Conservation (phyloP, 2,329 filamentous ascomycete genomes). For the Phoma sp. region DNA sequence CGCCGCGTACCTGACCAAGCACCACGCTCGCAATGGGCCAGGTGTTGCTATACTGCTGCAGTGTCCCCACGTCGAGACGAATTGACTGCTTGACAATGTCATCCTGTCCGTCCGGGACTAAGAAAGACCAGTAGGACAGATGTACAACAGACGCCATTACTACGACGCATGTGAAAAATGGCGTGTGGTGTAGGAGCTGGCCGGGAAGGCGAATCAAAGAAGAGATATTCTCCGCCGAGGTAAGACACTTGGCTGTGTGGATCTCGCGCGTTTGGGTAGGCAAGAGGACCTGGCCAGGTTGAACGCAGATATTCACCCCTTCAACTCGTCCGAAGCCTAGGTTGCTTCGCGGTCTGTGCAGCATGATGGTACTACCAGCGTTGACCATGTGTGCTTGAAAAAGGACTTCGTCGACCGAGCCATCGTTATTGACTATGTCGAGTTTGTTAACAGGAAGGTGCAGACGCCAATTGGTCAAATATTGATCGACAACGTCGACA, state of each 20-base stretch:
- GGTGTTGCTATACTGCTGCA: slow-evolving; percentile 69
- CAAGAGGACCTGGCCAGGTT: slow-evolving; percentile 59
- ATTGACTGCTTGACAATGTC: slow-evolving; percentile 76
- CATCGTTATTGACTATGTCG: slow-evolving; percentile 71
- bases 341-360: slow-evolving; percentile 53
- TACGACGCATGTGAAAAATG: slow-evolving; percentile 50
- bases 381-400: slow-evolving; percentile 88
- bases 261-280: slow-evolving; percentile 58
- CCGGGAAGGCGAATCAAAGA: slow-evolving; percentile 76
- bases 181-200: slow-evolving; percentile 71
- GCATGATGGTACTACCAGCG: slow-evolving; percentile 47
- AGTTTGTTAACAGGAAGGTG: slow-evolving; percentile 76
- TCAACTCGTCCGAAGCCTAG: slow-evolving; percentile 45
- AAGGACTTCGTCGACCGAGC: slow-evolving; percentile 80
- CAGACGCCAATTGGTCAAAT: slow-evolving; percentile 76
- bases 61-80: slow-evolving; percentile 76
- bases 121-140: slow-evolving; percentile 73
- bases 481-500: slow-evolving; percentile 64
- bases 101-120: slow-evolving; percentile 59
- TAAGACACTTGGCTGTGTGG: slow-evolving; percentile 81
- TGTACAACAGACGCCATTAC: slow-evolving; percentile 50
- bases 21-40: slow-evolving; percentile 77
- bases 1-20: slow-evolving; percentile 74
- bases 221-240: slow-evolving; percentile 78
- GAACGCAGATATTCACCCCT: slow-evolving; percentile 67